Evolutionary conservation across 345 rosid genomes (phyloP), one percentile per base, ranked within the genome.

Genomic region (Gossypium ekmanianum): DNA sequence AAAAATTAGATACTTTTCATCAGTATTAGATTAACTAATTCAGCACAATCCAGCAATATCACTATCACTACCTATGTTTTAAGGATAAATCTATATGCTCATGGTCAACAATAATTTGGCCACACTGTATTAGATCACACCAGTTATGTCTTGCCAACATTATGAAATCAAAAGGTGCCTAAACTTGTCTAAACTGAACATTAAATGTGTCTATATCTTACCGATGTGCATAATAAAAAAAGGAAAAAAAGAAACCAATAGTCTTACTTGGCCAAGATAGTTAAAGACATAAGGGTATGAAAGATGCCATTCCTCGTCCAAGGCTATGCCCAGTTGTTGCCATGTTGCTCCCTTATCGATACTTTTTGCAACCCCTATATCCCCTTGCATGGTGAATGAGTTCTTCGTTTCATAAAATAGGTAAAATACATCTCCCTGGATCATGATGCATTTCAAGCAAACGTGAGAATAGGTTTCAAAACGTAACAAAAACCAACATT

Each of bases 271-370:
- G 56, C 91, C 93, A 41, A 78, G 88, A 83, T 89, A 87, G 74
- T 85, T 76, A 74, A 95, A 95, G 26, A 95, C 90, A 55, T 89
- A 95, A 2, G 99, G 99, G 79, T 77, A 95, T 14, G 99, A 95
- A 76, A 93, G 89, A 74, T 95, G 99, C 98, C 99, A 93, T 48
- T 90, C 86, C 84, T 95, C 99, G 73, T 95, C 97, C 84, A 95
- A 80, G 61, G 93, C 98, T 66, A 90, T 81, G 43, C 99, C 99
- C 81, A 95, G 81, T 75, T 89, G 92, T 73, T 90, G 81, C 99
- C 99, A 95, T 3, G 97, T 89, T 11, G 94, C 98, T 79, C 99
- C 97, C 62, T 87, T 86, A 56, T 95, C 97, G 1, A 74, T 67
- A 80, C 99, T 95, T 72, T 82, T 83, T 29, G 99, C 92, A 51